Base-by-base conservation (phyloP, 495 filamentous ascomycete species). In the Hypoxylon crocopeplum region DNA sequence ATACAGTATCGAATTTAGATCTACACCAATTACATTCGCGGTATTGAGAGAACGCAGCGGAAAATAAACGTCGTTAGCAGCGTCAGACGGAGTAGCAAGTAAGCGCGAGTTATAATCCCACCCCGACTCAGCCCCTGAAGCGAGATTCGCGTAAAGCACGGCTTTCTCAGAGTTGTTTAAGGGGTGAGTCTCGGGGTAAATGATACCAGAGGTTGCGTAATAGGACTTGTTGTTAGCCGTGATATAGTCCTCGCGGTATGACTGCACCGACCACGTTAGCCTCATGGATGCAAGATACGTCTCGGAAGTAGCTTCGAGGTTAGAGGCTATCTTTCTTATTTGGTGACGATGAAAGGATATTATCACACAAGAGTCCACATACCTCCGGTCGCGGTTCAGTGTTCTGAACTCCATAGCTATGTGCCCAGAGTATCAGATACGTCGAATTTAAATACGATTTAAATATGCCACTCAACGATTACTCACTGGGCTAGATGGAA, bases 1-100 rank as follows among this genome's bases (percentile, higher is more conserved):
- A 62, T 80, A 81, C 12, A 81, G 64, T 37, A 81, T 77, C 29
- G 78, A 78, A 58, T 81, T 81, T 46, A 81, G 64, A 46, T 81
- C 78, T n/a, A 81, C 73, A 6, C 72, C 71, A 2, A 81, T 59
- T 2, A 70, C 62, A 32, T 73, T 64, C 34, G 50, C 64, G 7
- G 70, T 70, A 46, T 77, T 80, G 41, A 81, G 72, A 24, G 74
- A 77, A 25, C 78, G 78, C 5, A 81, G 64, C 5, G 78, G 78
- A 70, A 81, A 81, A 49, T 81, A 81, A 22, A 77, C 69, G 47
- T 81, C 77, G 11, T 55, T 40, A 11, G 69, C 71, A 8, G 78
- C 78, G 54, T 81, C 78, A 24, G 59, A 56, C 3, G 78, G 78
- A 6, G 62, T 70, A 7, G 69, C 47, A 25, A 81, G 62, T 67